Base-by-base conservation (phyloP, 768 basidiomycete species). In the Naganishia antarctica region DNA sequence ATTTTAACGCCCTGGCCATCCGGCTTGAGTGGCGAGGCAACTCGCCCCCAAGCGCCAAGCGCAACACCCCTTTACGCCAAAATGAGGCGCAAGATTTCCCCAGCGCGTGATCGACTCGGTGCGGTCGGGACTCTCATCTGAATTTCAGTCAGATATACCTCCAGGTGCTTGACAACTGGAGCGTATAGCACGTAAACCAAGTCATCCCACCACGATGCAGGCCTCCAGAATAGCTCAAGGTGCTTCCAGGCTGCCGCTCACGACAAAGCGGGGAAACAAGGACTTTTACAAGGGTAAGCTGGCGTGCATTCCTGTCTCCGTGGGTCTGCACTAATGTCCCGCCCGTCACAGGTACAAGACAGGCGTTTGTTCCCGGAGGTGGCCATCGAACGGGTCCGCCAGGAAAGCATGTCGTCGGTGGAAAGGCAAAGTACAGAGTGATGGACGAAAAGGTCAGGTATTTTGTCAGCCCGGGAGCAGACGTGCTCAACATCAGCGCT, bases 221-320 rank as follows among this genome's bases (percentile, higher is more conserved):
- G 70, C 70, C 15, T 69, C 75, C 21, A 64, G 68, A 48, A 65
- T 71, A 13, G 58, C 73, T 13, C 65, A 69, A 15, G 75, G 75
- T 18, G 92, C 92, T 23, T 90, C 89, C 0, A 82, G 94, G 62
- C 81, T 85, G 26, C 84, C 91, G 1, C 80, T 98, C 53, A 91
- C 87, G 0, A 81, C 89, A 0, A 97, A 97, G 76, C 80, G 86
- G 49, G 94, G 84, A 16, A 96, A 96, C 80, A 98, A 97, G 73
- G 91, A 99, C 74, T 97, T 82, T 75, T 97, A 96, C 82, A 98
- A 98, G 79, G 94, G 94, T 88, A 7, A n/a, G 78, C 64, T 32
- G 25, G n/a, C n/a, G n/a, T n/a, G n/a, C n/a, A n/a, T n/a, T n/a
- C n/a, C n/a, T n/a, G n/a, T n/a, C n/a, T n/a, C n/a, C n/a, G n/a